Conservation (phyloP, 768 basidiomycete species). For the Tulasnella sp. region DNA sequence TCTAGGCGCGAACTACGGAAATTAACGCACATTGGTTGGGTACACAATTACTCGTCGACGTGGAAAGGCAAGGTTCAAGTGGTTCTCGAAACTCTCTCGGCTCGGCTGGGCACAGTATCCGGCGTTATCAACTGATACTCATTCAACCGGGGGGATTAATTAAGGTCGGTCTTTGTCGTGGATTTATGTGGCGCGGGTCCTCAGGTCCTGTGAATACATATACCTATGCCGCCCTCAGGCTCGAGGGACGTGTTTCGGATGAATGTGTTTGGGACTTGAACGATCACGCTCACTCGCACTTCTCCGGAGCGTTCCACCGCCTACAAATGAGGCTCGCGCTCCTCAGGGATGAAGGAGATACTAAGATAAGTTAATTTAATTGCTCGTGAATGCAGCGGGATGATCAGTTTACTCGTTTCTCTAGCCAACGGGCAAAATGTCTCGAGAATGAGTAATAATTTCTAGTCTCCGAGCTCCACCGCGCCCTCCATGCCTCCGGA, state of each 20-base stretch:
- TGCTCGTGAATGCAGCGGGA: too few relatives aligned
- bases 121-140: background rate
- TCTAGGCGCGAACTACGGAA: background rate
- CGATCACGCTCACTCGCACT: background rate
- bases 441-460: too few relatives aligned
- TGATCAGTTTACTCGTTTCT: too few relatives aligned
- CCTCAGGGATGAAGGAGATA: too few relatives aligned
- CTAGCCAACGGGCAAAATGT: too few relatives aligned
- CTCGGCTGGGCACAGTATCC: background rate
- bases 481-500: too few relatives aligned
- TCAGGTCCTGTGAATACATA: background rate
- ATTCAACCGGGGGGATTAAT: background rate
- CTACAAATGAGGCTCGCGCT: too few relatives aligned
- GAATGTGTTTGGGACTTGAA: background rate
- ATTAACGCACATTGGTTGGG: background rate
- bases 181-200: background rate
- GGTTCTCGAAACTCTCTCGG: background rate
- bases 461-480: too few relatives aligned
- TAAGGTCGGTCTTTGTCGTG: background rate
- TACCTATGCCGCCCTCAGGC: background rate
- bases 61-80: background rate
- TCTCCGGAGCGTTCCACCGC: background rate
- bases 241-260: background rate
- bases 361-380: too few relatives aligned
- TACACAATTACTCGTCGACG: background rate